Evolutionary conservation across 257 asterid species (phyloP).

Genomic region (Gentiana dahurica): DNA sequence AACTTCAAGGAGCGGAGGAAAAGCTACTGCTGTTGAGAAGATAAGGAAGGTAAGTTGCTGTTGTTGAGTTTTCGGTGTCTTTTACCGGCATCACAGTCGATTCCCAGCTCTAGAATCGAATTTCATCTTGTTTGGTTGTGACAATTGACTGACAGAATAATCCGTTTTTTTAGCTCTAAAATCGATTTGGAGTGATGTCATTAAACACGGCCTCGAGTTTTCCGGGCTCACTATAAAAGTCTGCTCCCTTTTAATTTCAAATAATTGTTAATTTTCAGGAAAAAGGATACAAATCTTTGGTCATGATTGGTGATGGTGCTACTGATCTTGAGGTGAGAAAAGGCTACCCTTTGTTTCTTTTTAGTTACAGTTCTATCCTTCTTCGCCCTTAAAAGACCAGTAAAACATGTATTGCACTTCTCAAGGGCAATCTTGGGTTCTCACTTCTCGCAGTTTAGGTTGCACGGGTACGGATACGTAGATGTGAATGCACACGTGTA

Average conservation of each 20-base stretch:
- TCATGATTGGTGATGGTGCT: constrained; percentile 98
- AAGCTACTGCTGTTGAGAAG: constrained; percentile 76
- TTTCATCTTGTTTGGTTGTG: too few relatives aligned
- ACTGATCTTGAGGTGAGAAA: constrained; percentile 86
- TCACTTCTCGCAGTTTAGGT: background rate
- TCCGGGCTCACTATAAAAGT: too few relatives aligned
- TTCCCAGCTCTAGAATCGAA: too few relatives aligned
- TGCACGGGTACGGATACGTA: too few relatives aligned
- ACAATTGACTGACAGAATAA: too few relatives aligned
- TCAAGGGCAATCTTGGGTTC: background rate
- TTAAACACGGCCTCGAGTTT: too few relatives aligned
- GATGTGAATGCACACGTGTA: too few relatives aligned
- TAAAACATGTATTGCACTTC: too few relatives aligned
- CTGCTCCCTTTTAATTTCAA: constrained; percentile 2
- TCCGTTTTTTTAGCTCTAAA: too few relatives aligned
- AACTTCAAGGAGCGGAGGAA: constrained; percentile 90
- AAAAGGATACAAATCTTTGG: constrained; percentile 48
- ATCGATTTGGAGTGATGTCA: too few relatives aligned
- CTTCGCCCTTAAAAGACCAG: background rate
- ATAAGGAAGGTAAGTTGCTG: constrained; percentile 47
- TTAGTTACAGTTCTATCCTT: background rate
- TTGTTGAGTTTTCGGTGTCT: background rate
- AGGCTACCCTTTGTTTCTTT: background rate
- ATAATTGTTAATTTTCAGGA: constrained; percentile 27
- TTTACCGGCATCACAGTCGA: too few relatives aligned